phyloP scores from a whole-genome alignment of 116 monocot species.

The Iris pallida region DNA sequence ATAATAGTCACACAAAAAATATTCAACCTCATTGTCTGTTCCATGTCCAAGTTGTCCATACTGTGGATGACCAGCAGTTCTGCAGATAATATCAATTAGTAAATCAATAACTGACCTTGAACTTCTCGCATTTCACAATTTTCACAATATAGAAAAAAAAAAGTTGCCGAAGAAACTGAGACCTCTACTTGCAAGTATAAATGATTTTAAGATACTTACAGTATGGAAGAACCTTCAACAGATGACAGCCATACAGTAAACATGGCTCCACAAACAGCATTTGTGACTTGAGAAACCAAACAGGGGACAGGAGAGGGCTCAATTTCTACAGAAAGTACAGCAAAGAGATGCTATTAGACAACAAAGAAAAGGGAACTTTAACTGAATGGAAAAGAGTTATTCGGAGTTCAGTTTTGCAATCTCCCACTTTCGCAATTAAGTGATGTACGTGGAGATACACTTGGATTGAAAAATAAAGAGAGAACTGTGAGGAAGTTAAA shows the following conservation, averaged over 20 bases:
- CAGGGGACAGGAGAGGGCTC: constrained; percentile 74
- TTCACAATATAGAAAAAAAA: too few species aligned
- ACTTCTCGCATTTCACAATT: too few species aligned
- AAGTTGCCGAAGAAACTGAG: neutral
- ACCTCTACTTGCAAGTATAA: neutral
- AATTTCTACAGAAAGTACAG: constrained; percentile 52
- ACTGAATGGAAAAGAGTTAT: neutral
- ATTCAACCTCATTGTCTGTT: constrained; percentile 81
- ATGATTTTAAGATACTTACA: constrained; percentile 44
- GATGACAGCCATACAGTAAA: constrained; percentile 97
- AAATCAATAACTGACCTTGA: neutral
- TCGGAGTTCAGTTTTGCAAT: too few species aligned
- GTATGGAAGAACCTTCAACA: constrained; percentile 80
- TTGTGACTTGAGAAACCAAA: constrained; percentile 65
- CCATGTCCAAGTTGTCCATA: constrained; percentile 99
- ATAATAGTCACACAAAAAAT: neutral
- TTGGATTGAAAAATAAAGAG: too few species aligned
- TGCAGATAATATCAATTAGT: constrained; percentile 18
- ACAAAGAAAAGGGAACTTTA: neutral
- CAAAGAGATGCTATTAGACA: neutral
- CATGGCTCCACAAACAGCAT: constrained; percentile 76
- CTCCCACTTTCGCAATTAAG: too few species aligned
- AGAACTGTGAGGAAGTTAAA: too few species aligned
- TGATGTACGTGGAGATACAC: too few species aligned
- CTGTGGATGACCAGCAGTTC: constrained; percentile 93